Evolutionary conservation across 768 basidiomycete genomes (phyloP).

Genomic region (Daedaleopsis sinensis): DNA sequence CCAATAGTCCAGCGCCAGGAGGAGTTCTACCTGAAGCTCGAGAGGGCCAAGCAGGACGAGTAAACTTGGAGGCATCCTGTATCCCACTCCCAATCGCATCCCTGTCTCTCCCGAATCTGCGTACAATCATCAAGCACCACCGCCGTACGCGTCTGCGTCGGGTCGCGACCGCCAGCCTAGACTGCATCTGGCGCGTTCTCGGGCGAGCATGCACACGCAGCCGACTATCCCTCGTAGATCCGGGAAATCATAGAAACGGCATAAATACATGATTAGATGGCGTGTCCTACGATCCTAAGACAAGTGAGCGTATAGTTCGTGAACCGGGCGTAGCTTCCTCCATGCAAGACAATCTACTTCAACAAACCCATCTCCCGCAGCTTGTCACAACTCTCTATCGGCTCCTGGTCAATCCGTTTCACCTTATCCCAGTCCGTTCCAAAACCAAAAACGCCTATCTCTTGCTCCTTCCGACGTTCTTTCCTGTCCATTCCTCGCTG

Average conservation of each 20-base stretch:
- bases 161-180: conserved; percentile 20
- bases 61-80: conserved; percentile 11
- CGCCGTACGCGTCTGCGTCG: conserved; percentile 5
- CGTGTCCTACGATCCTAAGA: conserved; percentile 7
- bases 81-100: conserved; percentile 13
- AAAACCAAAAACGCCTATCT: conserved; percentile 87
- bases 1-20: conserved; percentile 77
- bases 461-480: conserved; percentile 71
- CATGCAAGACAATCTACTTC: conserved; percentile 31
- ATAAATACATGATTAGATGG: conserved; percentile 23
- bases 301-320: no score
- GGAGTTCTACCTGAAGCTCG: conserved; percentile 84
- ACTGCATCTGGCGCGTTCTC: conserved; percentile 13
- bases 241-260: conserved; percentile 1
- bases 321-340: no score
- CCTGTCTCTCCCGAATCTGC: neutral
- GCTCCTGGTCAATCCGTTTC: conserved; percentile 67
- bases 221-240: neutral
- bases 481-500: conserved; percentile 67
- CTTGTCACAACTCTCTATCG: conserved; percentile 77
- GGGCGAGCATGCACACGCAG: neutral
- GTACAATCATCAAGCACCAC: neutral
- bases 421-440: conserved; percentile 95
- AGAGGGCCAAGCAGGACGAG: conserved; percentile 52
- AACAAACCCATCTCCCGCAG: conserved; percentile 64